Conservation (phyloP, 768 basidiomycete genomes). For the Mycena olivaceomarginata region DNA sequence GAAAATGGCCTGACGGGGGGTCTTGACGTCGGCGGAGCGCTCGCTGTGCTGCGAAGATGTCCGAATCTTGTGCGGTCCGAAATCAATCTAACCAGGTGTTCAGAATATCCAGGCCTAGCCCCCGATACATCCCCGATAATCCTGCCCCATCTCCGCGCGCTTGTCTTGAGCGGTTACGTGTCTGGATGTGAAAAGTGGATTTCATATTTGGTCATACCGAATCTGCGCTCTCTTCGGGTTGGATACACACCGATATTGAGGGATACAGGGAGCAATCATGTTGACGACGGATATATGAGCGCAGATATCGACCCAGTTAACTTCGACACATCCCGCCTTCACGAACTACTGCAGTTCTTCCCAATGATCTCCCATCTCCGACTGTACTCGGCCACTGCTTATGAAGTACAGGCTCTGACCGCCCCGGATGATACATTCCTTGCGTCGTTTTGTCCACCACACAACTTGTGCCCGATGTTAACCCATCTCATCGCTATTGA, state of each 20-base stretch:
- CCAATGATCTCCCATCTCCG: not conserved
- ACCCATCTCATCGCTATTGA: not conserved
- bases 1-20: not conserved
- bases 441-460: not conserved
- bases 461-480: not conserved
- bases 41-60: constrained; percentile 6
- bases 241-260: not conserved
- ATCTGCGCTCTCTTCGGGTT: not conserved
- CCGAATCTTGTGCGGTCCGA: constrained; percentile 1
- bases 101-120: too few species aligned
- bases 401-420: not conserved
- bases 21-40: not conserved
- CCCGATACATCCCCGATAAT: too few species aligned
- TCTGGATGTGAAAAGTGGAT: too few species aligned
- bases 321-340: not conserved
- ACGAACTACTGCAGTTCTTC: not conserved
- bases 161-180: too few species aligned
- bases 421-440: not conserved
- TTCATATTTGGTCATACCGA: not conserved
- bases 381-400: not conserved
- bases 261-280: too few species aligned
- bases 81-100: too few species aligned
- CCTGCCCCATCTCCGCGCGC: not conserved
- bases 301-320: not conserved
- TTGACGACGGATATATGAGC: not conserved